These are phyloP conservation scores for Sugiyamaella chiloensis DNA, from an alignment of 805 yeast genomes.

Conservation along the genomic window DNA sequence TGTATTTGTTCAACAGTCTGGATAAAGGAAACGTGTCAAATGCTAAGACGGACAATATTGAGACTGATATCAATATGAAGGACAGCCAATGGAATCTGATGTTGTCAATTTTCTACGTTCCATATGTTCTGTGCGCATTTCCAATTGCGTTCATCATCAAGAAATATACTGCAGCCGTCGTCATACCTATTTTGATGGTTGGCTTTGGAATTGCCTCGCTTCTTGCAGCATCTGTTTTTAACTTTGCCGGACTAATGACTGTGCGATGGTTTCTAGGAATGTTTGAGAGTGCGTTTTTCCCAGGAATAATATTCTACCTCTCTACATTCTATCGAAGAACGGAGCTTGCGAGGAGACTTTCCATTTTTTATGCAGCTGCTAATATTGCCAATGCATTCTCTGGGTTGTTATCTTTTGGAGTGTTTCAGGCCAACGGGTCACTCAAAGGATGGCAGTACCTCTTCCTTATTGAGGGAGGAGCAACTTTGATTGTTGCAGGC, in stretches of 20 bases:
- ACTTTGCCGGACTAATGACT: slow-evolving; percentile 44
- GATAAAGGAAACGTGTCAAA: slow-evolving; percentile 53
- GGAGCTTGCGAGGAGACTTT: slow-evolving; percentile 48
- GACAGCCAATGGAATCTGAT: slow-evolving; percentile 46
- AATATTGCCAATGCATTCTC: slow-evolving; percentile 57
- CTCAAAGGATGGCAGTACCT: slow-evolving; percentile 49
- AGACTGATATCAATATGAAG: slow-evolving; percentile 39
- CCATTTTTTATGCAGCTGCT: slow-evolving; percentile 50
- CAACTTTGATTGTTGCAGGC: slow-evolving; percentile 38
- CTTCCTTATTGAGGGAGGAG: slow-evolving; percentile 45
- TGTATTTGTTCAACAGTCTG: slow-evolving; percentile 48
- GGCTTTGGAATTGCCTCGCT: slow-evolving; percentile 44
- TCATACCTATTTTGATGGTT: slow-evolving; percentile 45
- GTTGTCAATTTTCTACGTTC: slow-evolving; percentile 46
- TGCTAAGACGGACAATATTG: slow-evolving; percentile 48
- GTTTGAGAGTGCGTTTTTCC: slow-evolving; percentile 51
- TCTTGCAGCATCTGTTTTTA: slow-evolving; percentile 39
- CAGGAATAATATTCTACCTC: slow-evolving; percentile 46
- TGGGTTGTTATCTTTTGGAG: slow-evolving; percentile 52
- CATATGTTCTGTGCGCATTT: slow-evolving; percentile 45
- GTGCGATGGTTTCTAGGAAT: slow-evolving; percentile 50
- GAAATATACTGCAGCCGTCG: slow-evolving; percentile 42
- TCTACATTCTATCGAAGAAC: slow-evolving; percentile 47
- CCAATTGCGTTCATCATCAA: slow-evolving; percentile 40
- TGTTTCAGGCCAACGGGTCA: slow-evolving; percentile 39